Percentiles rank a stretch among this genome's conserved stretches.
These are phyloP conservation scores for Saturnispora quitensis DNA, from an alignment of 805 yeast genomes.

Conservation along the genomic window DNA sequence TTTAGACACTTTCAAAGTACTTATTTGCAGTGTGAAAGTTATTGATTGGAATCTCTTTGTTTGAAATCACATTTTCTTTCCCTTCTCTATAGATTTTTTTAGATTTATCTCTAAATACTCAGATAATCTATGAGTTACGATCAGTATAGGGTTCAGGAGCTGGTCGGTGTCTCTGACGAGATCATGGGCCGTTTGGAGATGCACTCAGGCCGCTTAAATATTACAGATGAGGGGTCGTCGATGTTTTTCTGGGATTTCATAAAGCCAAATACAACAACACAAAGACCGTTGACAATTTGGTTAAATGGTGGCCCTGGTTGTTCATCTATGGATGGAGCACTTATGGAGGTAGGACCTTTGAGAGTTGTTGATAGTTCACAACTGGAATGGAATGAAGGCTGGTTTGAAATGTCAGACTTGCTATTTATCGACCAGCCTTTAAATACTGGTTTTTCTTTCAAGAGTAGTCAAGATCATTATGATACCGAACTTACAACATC, in stretches of 20 bases:
- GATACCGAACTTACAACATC: slow-evolving; percentile 49
- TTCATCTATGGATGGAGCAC: slow-evolving; percentile 94
- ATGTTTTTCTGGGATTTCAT: slow-evolving; percentile 74
- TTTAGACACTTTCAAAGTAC: not conserved
- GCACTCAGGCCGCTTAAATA: slow-evolving; percentile 12
- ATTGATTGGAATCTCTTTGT: slow-evolving; percentile 6
- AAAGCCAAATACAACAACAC: slow-evolving; percentile 19
- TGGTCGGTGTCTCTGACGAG: not conserved
- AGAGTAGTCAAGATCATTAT: slow-evolving; percentile 33
- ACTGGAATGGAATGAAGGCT: slow-evolving; percentile 56
- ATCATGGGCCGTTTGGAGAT: slow-evolving; percentile 1
- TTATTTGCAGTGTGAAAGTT: slow-evolving; percentile 2
- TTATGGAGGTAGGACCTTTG: slow-evolving; percentile 88
- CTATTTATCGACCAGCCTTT: slow-evolving; percentile 91
- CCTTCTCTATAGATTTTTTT: not conserved
- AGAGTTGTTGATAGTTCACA: slow-evolving; percentile 36
- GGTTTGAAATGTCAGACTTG: slow-evolving; percentile 74
- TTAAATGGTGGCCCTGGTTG: slow-evolving; percentile 98
- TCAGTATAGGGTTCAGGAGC: not conserved
- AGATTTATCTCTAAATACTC: not conserved
- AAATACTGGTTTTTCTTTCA: slow-evolving; percentile 82
- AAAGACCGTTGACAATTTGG: slow-evolving; percentile 63
- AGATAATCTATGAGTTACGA: not conserved
- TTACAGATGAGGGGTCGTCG: slow-evolving; percentile 6
- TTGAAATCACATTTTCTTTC: not conserved